Base-by-base conservation (phyloP, 2,329 filamentous ascomycete genomes). In the Exophiala xenobiotica region DNA sequence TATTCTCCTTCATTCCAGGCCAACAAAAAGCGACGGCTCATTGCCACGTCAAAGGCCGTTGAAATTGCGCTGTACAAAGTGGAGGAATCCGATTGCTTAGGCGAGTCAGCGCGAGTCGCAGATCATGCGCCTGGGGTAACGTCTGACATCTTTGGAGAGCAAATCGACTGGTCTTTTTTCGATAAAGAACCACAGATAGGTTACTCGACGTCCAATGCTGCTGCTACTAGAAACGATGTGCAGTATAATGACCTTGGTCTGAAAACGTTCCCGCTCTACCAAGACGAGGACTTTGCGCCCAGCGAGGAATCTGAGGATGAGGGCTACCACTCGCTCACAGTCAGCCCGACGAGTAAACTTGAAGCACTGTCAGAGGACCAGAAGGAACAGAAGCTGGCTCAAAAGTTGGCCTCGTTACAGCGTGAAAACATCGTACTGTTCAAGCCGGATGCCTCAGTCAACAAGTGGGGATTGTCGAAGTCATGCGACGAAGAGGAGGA, bases 21-120 rank as follows among this genome's bases (percentile, higher is more conserved):
- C 14, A 39, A 23, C 33, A 45, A 44, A 16, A 56, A 52, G 35
- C 29, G 41, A 2, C 35, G 47, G 7, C 39, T 56, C 3, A 11
- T 49, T 6, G 16, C 43, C 6, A 56, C 53, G 4, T 7, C 29
- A 5, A 46, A 45, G 8, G 49, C 53, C 2, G 8, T 49, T 7
- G 39, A 52, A 14, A 56, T 56, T 19, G 49, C 31, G 31, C 31
- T 35, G n/a, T 16, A 35, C 18, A 3, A 16, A 14, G n/a, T 16
- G 11, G 12, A 35, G n/a, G n/a, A 12, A 14, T 35, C 31, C 18
- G 6, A 35, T n/a, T n/a, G n/a, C n/a, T n/a, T n/a, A n/a, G n/a
- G n/a, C n/a, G n/a, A n/a, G n/a, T n/a, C n/a, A n/a, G n/a, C n/a
- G n/a, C n/a, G n/a, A n/a, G n/a, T n/a, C n/a, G n/a, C n/a, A n/a